Conservation (phyloP, 441 rosid genomes). For the Cnidoscolus chayamansa region DNA sequence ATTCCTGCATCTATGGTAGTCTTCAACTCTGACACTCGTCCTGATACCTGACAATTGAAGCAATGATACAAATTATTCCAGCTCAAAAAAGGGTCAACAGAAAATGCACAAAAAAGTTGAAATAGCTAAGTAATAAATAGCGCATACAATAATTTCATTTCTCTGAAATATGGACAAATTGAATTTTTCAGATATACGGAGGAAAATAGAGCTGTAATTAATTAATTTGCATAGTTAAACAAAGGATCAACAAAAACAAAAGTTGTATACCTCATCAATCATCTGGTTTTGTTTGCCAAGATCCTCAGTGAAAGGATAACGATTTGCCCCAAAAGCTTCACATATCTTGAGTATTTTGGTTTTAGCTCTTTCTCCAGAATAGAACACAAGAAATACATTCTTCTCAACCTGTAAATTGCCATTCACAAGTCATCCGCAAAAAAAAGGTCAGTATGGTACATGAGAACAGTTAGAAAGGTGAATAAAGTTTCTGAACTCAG, state of each 20-base stretch:
- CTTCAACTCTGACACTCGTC: conserved; percentile 66
- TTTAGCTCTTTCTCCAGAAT: conserved; percentile 80
- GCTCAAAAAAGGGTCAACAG: neutral
- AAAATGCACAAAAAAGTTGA: neutral
- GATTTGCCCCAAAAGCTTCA: conserved; percentile 93
- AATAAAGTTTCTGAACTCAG: neutral
- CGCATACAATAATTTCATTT: conserved; percentile 20
- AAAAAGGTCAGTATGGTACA: conserved; percentile 11
- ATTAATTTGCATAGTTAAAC: neutral
- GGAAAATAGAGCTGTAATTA: neutral
- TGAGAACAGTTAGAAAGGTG: neutral
- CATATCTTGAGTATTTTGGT: conserved; percentile 79
- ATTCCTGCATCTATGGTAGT: conserved; percentile 64
- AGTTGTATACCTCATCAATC: conserved; percentile 50
- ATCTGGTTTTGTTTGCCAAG: conserved; percentile 58
- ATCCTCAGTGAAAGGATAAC: conserved; percentile 75
- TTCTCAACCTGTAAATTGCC: conserved; percentile 68
- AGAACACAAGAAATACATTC: conserved; percentile 76
- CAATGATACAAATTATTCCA: neutral
- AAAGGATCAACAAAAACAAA: neutral
- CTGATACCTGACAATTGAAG: conserved; percentile 51
- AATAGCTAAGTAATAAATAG: neutral
- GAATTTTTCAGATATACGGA: conserved; percentile 5
- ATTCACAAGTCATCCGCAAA: conserved; percentile 26
- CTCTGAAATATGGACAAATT: neutral